Evolutionary conservation across 345 rosid genomes (phyloP), one percentile per base, ranked within the genome.

Genomic region (Litchi chinensis): DNA sequence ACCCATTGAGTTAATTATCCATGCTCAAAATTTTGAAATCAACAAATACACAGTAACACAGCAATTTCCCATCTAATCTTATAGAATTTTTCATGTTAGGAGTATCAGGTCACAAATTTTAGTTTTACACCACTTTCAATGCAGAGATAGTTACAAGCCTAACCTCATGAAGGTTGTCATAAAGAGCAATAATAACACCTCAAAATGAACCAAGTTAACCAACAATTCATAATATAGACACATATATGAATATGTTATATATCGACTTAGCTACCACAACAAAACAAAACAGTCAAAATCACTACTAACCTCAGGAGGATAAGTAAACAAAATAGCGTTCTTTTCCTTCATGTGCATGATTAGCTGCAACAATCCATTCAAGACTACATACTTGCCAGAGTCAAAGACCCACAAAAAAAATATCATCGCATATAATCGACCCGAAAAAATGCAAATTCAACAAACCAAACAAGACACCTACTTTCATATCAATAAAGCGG

Each of bases 291-390:
- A 82, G 15, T 37, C 40, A 57, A 46, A 64, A 48, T 0, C 24
- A 24, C 59, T 39, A 81, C 89, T 87, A 74, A 90, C 99, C 87
- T 83, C 88, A 43, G 87, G 99, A 75, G 99, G 98, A 86, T 94
- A 93, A 32, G 99, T 94, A 80, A 92, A 94, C 77, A 97, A 80
- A 54, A 97, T 92, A 0, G 98, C 98, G 26, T 94, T 88, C 92
- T 94, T 97, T 85, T 97, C 99, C 88, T 94, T 97, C 12, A 89
- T 82, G 82, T 89, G 86, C 76, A 88, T 79, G 82, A 97, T 86
- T 87, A 97, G 91, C 93, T 94, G 99, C 90, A 97, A 79, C 79
- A 93, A 26, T 65, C 79, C 95, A 81, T 97, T 93, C 89, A 92
- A 78, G 80, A 91, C 93, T 78, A 94, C 76, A 97, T 94, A 97